Conservation (phyloP, 768 basidiomycete species). For the Chalciporus piperatus region DNA sequence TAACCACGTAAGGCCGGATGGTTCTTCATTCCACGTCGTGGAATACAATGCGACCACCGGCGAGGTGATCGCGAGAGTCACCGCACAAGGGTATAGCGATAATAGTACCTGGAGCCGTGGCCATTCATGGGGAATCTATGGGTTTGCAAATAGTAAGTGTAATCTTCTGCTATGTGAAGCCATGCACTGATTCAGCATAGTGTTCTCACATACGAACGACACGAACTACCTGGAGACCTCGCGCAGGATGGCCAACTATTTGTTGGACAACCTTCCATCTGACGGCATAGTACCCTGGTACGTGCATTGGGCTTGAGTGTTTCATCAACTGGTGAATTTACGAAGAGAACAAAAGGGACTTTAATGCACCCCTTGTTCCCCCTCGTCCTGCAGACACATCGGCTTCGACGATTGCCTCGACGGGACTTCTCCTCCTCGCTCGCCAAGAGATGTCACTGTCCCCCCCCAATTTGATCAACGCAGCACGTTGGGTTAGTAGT, state of each 20-base stretch:
- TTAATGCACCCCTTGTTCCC: constrained; percentile 60
- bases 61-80: constrained; percentile 22
- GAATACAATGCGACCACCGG: constrained; percentile 69
- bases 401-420: constrained; percentile 61
- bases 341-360: constrained; percentile 50
- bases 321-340: background rate
- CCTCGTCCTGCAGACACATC: constrained; percentile 67
- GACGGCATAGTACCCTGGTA: constrained; percentile 71
- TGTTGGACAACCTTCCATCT: constrained; percentile 54
- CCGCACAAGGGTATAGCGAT: constrained; percentile 44
- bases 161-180: background rate
- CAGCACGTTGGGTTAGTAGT: constrained; percentile 42
- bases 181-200: constrained; percentile 31
- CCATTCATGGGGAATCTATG: constrained; percentile 30
- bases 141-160: constrained; percentile 23
- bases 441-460: constrained; percentile 35
- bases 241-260: constrained; percentile 55
- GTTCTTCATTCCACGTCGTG: constrained; percentile 52
- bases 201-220: constrained; percentile 55
- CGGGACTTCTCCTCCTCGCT: constrained; percentile 57
- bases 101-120: constrained; percentile 32
- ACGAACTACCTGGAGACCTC: constrained; percentile 57
- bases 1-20: constrained; percentile 65
- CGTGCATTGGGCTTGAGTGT: constrained; percentile 9
- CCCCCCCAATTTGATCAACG: constrained; percentile 26